Conservation (phyloP, 2,329 filamentous ascomycete genomes). For the Fusarium algeriense region DNA sequence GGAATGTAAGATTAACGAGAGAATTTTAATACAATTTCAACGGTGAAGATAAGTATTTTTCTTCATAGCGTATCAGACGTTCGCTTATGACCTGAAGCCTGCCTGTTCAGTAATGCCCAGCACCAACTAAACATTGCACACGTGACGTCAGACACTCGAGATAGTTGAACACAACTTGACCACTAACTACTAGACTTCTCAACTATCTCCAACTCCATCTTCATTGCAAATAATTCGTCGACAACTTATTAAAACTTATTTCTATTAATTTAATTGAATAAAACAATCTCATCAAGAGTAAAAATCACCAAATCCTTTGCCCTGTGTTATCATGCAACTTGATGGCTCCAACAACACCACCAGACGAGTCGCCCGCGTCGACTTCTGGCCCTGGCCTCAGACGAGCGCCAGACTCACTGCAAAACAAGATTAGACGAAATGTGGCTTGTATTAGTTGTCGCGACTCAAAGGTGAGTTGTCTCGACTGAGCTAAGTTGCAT, state of each 20-base stretch:
- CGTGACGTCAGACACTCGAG: constrained; percentile 44
- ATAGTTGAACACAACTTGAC: constrained; percentile 1
- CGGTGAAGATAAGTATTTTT: neutral
- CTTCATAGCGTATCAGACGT: neutral
- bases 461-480: constrained; percentile 54
- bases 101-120: neutral
- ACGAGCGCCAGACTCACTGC: constrained; percentile 26
- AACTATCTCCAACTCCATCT: neutral
- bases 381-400: constrained; percentile 38
- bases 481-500: constrained; percentile 50
- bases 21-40: neutral
- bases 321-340: constrained; percentile 34
- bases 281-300: constrained; percentile 1
- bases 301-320: constrained; percentile 7
- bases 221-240: constrained; percentile 7
- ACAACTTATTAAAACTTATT: constrained; percentile 8
- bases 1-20: neutral
- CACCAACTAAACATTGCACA: constrained; percentile 21
- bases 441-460: constrained; percentile 56
- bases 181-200: neutral
- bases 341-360: constrained; percentile 51
- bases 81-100: neutral
- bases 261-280: neutral
- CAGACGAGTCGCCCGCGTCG: constrained; percentile 46
- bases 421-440: constrained; percentile 53